Base-by-base conservation (phyloP, 2,329 filamentous ascomycete species). In the Thermomyces lanuginosus region DNA sequence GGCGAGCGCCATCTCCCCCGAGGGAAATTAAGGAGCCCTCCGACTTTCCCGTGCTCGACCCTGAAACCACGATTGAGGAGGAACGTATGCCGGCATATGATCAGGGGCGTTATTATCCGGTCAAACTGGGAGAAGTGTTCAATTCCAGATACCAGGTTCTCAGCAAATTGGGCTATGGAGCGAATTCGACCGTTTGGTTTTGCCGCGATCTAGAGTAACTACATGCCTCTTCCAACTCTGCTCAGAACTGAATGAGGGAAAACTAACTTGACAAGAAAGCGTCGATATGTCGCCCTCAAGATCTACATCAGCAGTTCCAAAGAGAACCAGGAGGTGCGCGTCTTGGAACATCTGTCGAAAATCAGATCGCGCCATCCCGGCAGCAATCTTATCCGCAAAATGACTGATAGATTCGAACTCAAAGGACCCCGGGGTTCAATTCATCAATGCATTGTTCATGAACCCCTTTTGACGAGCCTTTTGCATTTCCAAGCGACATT, bases 391-490 rank as follows among this genome's bases (percentile, higher is more conserved):
- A 33, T 59, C 7, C n/a, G 29, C 11, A 27, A n/a, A 14, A 11
- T 21, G n/a, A 18, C 27, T 4, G 24, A 31, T 13, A 13, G 16
- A n/a, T 31, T 31, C 17, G 16, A n/a, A 3, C 12, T 28, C 12
- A 15, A 16, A 11, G 10, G 26, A 9, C 22, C 17, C 4, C 10
- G 16, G n/a, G 26, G 17, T 8, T n/a, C n/a, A n/a, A 24, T n/a
- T 12, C 48, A 55, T 34, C 36, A 28, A 22, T 56, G 51, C 20
- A 44, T 56, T 5, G 45, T 55, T 8, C 57, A 51, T 42, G 55
- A 60, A 24, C 63, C 49, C 40, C 37, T 57, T 1, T 31, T 42
- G 22, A 36, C 41, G 2, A 57, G 61, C 23, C 35, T 63, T 5
- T 33, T 34, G 17, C 55, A 56, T 13, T 60, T 59, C 27, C 55